phyloP scores from a whole-genome alignment of 2,329 filamentous ascomycete genomes.

The Arthrobotrys iridis region DNA sequence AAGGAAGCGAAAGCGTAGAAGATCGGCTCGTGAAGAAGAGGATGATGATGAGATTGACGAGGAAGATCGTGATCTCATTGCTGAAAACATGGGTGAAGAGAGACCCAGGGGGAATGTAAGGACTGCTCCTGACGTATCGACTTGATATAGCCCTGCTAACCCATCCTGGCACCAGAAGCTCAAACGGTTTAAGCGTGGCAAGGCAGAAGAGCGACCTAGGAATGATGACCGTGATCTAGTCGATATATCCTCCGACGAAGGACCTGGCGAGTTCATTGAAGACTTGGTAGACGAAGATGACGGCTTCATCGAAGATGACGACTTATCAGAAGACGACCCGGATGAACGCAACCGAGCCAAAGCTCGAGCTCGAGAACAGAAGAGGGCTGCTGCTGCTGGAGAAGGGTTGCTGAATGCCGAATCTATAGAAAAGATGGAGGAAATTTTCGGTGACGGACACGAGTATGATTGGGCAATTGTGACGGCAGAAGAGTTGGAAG shows the following conservation, averaged over 20 bases:
- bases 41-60: slow-evolving; percentile 89
- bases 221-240: slow-evolving; percentile 77
- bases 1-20: slow-evolving; percentile 72
- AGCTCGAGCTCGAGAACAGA: slow-evolving; percentile 80
- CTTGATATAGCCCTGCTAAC: not conserved
- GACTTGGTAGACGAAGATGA: slow-evolving; percentile 63
- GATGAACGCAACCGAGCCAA: slow-evolving; percentile 81
- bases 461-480: slow-evolving; percentile 92
- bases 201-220: slow-evolving; percentile 74
- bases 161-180: slow-evolving; percentile 77
- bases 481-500: slow-evolving; percentile 71
- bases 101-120: slow-evolving; percentile 54
- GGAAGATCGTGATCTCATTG: slow-evolving; percentile 94
- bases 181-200: slow-evolving; percentile 93
- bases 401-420: slow-evolving; percentile 88
- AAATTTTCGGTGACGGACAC: slow-evolving; percentile 92
- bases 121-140: not conserved
- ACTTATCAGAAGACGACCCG: slow-evolving; percentile 85
- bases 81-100: slow-evolving; percentile 66
- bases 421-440: slow-evolving; percentile 92
- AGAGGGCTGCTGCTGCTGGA: slow-evolving; percentile 65
- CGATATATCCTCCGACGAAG: slow-evolving; percentile 95
- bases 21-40: slow-evolving; percentile 76
- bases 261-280: slow-evolving; percentile 76
- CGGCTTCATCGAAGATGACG: slow-evolving; percentile 97